Conservation (phyloP, 73 alveolate species). For the Uronychia setigera region DNA sequence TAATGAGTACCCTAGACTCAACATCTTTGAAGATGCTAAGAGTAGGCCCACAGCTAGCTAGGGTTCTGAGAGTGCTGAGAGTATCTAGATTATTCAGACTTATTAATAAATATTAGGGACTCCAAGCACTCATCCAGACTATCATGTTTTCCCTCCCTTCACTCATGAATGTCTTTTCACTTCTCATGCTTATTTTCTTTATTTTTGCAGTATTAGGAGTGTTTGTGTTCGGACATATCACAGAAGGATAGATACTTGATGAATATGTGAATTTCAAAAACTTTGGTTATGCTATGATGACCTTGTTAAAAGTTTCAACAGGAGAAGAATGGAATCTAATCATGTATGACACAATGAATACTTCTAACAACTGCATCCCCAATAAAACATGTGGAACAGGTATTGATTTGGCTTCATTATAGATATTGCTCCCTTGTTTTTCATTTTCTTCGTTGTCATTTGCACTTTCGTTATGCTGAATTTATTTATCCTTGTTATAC, state of each 20-base stretch:
- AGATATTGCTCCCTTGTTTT: conserved; percentile 33
- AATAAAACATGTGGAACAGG: conserved; percentile 26
- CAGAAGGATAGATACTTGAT: conserved; percentile 68
- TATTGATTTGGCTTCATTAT: conserved; percentile 33
- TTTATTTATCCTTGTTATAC: too few relatives aligned
- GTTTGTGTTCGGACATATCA: conserved; percentile 74
- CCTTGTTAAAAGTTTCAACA: conserved; percentile 81
- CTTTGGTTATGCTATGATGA: conserved; percentile 73
- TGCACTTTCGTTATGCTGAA: too few relatives aligned
- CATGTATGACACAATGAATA: conserved; percentile 69
- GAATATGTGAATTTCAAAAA: conserved; percentile 75
- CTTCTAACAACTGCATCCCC: conserved; percentile 15
- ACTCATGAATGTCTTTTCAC: conserved; percentile 84
- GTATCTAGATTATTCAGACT: conserved; percentile 85
- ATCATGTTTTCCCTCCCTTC: conserved; percentile 89
- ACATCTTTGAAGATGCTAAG: conserved; percentile 57
- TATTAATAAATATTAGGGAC: conserved; percentile 83
- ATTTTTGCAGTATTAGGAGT: too few relatives aligned
- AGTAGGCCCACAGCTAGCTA: conserved; percentile 86
- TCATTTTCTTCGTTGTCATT: conserved; percentile 42
- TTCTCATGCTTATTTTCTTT: conserved; percentile 84
- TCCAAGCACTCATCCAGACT: conserved; percentile 82
- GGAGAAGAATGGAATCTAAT: conserved; percentile 91
- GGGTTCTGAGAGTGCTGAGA: conserved; percentile 93
- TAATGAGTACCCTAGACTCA: conserved; percentile 68